These are phyloP conservation scores for Leccinum arenicola DNA, from an alignment of 768 basidiomycete species.

Conservation along the genomic window DNA sequence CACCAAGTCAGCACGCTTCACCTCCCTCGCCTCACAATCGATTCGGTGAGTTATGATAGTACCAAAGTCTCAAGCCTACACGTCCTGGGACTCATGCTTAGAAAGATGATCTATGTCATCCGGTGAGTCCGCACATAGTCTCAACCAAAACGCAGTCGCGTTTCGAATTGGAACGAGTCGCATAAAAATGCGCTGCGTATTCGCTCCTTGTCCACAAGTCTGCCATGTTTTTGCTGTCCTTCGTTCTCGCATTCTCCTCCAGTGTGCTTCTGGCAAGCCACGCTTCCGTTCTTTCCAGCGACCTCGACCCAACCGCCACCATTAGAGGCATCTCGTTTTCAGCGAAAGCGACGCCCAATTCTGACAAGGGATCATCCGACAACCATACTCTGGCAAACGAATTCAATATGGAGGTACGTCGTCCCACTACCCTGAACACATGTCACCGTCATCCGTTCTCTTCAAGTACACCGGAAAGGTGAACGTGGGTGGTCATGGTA, in stretches of 20 bases:
- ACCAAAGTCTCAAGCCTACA: not conserved
- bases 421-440: not conserved
- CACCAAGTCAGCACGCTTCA: not conserved
- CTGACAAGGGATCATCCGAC: slow-evolving; percentile 19
- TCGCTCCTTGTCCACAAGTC: not conserved
- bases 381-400: slow-evolving; percentile 26
- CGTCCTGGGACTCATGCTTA: not conserved
- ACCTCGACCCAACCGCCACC: slow-evolving; percentile 1
- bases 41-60: not conserved
- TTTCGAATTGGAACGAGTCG: slow-evolving; percentile 7
- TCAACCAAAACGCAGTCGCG: slow-evolving; percentile 5
- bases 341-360: slow-evolving; percentile 14
- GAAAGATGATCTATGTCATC: not conserved
- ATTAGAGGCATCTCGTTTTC: slow-evolving; percentile 22
- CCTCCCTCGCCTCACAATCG: not conserved
- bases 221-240: slow-evolving; percentile 13
- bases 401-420: slow-evolving; percentile 27
- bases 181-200: slow-evolving; percentile 5
- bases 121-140: not conserved
- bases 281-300: slow-evolving; percentile 17
- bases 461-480: slow-evolving; percentile 29
- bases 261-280: slow-evolving; percentile 34
- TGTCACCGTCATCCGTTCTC: not conserved
- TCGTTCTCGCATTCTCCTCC: slow-evolving; percentile 9
- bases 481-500: not conserved